Base-by-base conservation (phyloP, 2,329 filamentous ascomycete genomes). In the Phaeosphaeriaceae sp. region DNA sequence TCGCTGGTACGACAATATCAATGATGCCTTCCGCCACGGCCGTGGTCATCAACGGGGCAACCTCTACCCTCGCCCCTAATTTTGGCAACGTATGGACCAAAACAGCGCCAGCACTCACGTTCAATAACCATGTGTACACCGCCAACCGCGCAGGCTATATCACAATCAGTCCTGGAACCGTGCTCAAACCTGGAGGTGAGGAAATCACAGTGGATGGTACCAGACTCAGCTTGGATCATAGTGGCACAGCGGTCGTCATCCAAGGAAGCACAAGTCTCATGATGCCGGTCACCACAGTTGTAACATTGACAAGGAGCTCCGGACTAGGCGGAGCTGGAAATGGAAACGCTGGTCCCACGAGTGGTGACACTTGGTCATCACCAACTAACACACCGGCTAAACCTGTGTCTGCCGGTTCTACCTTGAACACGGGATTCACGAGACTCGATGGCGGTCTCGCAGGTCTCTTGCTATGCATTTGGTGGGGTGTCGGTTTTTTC, bases 141-240 rank as follows among this genome's bases (percentile, higher is more conserved):
- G 76, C 78, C 3, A 80, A 82, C 59, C 76, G 78, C 13, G 78
- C 78, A 3, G 80, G 79, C 6, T 78, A 80, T 52, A 82, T 79
- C 69, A 71, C 72, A 24, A 67, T 83, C 15, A 73, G 65, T 6
- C 71, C 72, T 0, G 79, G 76, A n/a, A 65, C 70, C 17, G 77
- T 73, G 4, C 66, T 78, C 17, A 70, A 73, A 3, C 71, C 76
- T 11, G 77, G 81, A 17, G 80, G 79, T 1, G 61, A 66, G 23
- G 64, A 71, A 11, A 73, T 78, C 13, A 75, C 69, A 1, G 60
- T 77, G 2, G 62, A 68, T n/a, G 76, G 77, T 3, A 73, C 67
- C 3, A 71, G 67, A 2, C 48, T 79, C 9, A 77, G 75, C 49
- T 64, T 78, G 10, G 64, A 61, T n/a, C 58, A 69, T 21, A 59